Conservation (phyloP, 2,329 filamentous ascomycete genomes). For the Ophiobolus disseminans region DNA sequence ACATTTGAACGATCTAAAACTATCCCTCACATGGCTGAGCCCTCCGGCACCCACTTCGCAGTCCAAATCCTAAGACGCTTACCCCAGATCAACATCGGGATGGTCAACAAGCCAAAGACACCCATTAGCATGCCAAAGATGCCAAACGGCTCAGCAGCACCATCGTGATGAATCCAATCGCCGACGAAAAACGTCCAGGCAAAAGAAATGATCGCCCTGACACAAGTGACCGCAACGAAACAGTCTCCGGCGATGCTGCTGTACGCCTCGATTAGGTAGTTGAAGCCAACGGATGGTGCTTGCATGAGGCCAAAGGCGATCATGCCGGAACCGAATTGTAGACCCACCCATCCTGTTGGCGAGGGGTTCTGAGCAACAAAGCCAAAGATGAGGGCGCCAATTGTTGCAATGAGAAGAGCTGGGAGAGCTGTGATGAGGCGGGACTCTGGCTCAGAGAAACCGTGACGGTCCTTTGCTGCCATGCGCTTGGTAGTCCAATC, state of each 20-base stretch:
- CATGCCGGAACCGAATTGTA: constrained; percentile 51
- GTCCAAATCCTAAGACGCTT: constrained; percentile 54
- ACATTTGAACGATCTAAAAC: neutral
- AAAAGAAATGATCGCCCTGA: constrained; percentile 59
- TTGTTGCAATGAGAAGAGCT: constrained; percentile 46
- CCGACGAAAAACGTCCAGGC: constrained; percentile 63
- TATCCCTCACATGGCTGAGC: constrained; percentile 15
- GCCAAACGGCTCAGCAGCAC: constrained; percentile 59
- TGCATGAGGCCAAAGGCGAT: constrained; percentile 52
- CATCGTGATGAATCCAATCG: constrained; percentile 55
- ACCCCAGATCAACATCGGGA: constrained; percentile 50
- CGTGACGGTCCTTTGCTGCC: constrained; percentile 46
- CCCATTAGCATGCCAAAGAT: constrained; percentile 62
- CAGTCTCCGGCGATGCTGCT: constrained; percentile 57
- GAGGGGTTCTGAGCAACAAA: constrained; percentile 50
- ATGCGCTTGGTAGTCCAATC: constrained; percentile 48
- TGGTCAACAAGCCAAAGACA: constrained; percentile 51
- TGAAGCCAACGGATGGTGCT: constrained; percentile 53
- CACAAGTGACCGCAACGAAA: constrained; percentile 61
- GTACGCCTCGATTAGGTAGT: constrained; percentile 61
- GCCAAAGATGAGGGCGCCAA: constrained; percentile 50
- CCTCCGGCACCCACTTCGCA: constrained; percentile 40
- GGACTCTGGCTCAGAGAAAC: constrained; percentile 51
- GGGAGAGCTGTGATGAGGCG: constrained; percentile 50
- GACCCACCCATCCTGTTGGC: constrained; percentile 48